These are phyloP conservation scores for Penicillium janthinellum DNA, from an alignment of 2,329 filamentous ascomycete species.

Conservation along the genomic window DNA sequence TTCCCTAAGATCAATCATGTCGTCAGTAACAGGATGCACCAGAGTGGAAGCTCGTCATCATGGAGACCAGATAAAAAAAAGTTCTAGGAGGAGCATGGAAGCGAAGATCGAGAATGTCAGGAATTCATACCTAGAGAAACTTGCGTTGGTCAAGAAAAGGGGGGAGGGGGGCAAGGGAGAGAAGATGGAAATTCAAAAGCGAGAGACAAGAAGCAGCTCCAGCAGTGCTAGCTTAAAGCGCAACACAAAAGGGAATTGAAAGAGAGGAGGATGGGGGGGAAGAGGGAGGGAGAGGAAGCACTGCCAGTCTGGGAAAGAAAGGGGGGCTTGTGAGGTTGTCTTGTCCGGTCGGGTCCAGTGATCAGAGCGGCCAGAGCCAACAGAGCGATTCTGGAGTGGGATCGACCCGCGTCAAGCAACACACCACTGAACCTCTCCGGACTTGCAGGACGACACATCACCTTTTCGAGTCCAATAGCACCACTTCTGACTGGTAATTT, in stretches of 20 bases:
- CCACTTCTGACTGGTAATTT: not conserved
- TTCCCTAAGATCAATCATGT: slow-evolving; percentile 31
- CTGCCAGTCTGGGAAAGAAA: slow-evolving; percentile 36
- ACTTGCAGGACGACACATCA: slow-evolving; percentile 9
- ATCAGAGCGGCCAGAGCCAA: slow-evolving; percentile 11
- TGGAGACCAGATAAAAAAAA: slow-evolving; percentile 15
- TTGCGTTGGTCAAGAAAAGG: slow-evolving; percentile 15
- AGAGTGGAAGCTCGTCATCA: slow-evolving; percentile 15
- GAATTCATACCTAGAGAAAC: slow-evolving; percentile 24
- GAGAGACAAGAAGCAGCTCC: slow-evolving; percentile 27
- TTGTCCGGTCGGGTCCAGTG: slow-evolving; percentile 22
- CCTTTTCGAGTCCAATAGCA: not conserved
- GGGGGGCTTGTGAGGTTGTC: slow-evolving; percentile 25
- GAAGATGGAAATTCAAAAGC: slow-evolving; percentile 17
- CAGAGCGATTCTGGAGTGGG: slow-evolving; percentile 1
- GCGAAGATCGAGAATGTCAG: slow-evolving; percentile 13
- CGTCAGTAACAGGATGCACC: slow-evolving; percentile 12
- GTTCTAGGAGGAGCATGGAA: slow-evolving; percentile 3
- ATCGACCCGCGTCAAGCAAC: slow-evolving; percentile 2
- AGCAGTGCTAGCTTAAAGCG: slow-evolving; percentile 14
- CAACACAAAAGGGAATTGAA: slow-evolving; percentile 30
- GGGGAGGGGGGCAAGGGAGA: slow-evolving; percentile 3
- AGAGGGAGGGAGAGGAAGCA: slow-evolving; percentile 20
- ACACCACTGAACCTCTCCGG: not conserved
- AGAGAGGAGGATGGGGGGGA: slow-evolving; percentile 22